These are phyloP conservation scores for Cadophora luteo-olivacea DNA, from an alignment of 2,329 filamentous ascomycete species.

Conservation along the genomic window DNA sequence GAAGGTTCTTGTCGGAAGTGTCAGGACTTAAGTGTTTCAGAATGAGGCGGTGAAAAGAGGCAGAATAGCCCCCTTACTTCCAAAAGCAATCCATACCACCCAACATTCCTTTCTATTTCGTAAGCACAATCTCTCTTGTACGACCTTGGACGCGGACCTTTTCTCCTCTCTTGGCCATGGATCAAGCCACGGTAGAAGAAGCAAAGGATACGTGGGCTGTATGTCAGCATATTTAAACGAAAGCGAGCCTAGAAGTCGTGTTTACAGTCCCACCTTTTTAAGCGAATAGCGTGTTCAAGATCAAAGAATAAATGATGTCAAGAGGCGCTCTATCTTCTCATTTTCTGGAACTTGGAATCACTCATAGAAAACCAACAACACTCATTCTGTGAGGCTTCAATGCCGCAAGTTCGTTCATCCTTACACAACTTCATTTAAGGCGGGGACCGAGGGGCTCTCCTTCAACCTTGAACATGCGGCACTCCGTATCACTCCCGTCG, in stretches of 20 bases:
- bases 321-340: not conserved
- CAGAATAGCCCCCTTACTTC: not conserved
- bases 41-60: not conserved
- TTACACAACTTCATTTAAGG: no score
- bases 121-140: not conserved
- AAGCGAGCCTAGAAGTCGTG: not conserved
- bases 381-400: no score
- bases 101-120: not conserved
- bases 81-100: not conserved
- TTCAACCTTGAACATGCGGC: no score
- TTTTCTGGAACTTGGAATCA: no score
- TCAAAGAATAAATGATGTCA: not conserved
- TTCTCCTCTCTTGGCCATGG: not conserved
- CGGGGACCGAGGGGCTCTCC: no score
- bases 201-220: not conserved
- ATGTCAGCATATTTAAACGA: not conserved
- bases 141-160: not conserved
- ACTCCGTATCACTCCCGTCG: no score
- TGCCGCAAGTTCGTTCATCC: no score
- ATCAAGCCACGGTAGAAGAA: not conserved
- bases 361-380: no score
- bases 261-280: constrained; percentile 11
- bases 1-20: not conserved
- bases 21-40: not conserved
- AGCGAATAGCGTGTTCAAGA: not conserved